phyloP scores from a whole-genome alignment of 2,329 filamentous ascomycete genomes.

The Fusarium lateritium region DNA sequence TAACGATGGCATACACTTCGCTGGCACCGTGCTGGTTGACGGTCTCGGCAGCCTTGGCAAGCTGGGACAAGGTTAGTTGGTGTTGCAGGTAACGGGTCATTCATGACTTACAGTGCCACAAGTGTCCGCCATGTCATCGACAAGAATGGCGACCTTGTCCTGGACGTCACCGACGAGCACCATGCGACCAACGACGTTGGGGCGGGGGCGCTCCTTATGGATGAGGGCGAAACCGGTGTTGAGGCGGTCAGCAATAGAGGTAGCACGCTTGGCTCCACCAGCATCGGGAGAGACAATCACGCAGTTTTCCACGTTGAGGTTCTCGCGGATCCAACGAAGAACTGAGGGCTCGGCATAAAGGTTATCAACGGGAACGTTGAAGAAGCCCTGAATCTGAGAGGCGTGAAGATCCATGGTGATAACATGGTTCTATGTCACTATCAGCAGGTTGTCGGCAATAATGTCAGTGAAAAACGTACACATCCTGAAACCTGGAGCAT shows the following conservation, averaged over 20 bases:
- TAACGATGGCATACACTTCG: slow-evolving; percentile 94
- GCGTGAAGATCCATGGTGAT: slow-evolving; percentile 98
- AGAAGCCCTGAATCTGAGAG: slow-evolving; percentile 95
- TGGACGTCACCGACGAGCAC: slow-evolving; percentile 93
- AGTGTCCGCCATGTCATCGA: slow-evolving; percentile 98
- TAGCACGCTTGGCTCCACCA: slow-evolving; percentile 93
- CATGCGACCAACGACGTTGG: slow-evolving; percentile 92
- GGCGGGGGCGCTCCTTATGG: slow-evolving; percentile 92
- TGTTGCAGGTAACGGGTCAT: background rate
- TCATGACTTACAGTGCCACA: slow-evolving; percentile 77
- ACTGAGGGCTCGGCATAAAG: slow-evolving; percentile 95
- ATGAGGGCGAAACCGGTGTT: slow-evolving; percentile 94
- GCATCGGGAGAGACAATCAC: slow-evolving; percentile 97
- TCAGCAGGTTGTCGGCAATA: slow-evolving; percentile 20
- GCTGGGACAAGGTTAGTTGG: slow-evolving; percentile 49
- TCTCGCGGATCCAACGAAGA: slow-evolving; percentile 90
- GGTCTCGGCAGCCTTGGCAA: slow-evolving; percentile 87
- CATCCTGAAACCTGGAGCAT: slow-evolving; percentile 97
- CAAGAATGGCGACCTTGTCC: slow-evolving; percentile 93
- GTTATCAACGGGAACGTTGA: slow-evolving; percentile 83
- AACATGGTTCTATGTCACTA: slow-evolving; percentile 62
- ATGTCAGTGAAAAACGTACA: slow-evolving; percentile 50
- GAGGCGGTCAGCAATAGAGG: slow-evolving; percentile 91
- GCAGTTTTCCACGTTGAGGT: slow-evolving; percentile 84
- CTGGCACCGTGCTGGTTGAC: slow-evolving; percentile 89